Evolutionary conservation across 441 rosid genomes (phyloP), one percentile per base, ranked within the genome.

Genomic region (Pelargonium fulgidum): DNA sequence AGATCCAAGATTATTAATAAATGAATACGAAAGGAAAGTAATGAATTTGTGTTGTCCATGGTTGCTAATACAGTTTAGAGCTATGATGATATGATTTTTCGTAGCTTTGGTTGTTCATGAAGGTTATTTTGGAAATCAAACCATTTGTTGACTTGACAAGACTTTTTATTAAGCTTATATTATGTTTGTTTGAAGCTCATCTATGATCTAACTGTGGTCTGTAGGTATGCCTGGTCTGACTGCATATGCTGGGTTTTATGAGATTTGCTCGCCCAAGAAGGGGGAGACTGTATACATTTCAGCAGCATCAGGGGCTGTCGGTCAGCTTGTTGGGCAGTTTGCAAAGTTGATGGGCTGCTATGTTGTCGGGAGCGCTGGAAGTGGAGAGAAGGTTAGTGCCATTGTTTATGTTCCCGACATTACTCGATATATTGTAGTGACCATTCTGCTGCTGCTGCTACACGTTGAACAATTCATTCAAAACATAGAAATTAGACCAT

Each of bases 361-460:
- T 73, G 65, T 68, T 2, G 69, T 73, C 0, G 76, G 76, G 61
- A 73, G 69, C 17, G 73, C 73, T 42, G 76, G 76, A 47, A 69
- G 63, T 67, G 59, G 59, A 29, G 70, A 70, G 1, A 71, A 76
- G 70, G 75, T 66, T 14, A 42, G 20, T 41, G 29, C 29, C 2
- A 24, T 24, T 1, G 29, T 24, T 20, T 1, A 3, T 47, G n/a
- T 47, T 47, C 13, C 12, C 54, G 12, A 10, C 14, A 3, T 47
- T 12, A 10, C 54, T 47, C 3, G 0, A 10, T 47, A 10, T 47
- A 3, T 47, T 47, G 54, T 10, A 12, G 29, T 24, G 29, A 24
- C 2, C 29, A 24, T 1, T 24, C 2, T 24, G 29, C 29, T 24
- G 29, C 29, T 24, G 29, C 29, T 24, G 24, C 24, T 22, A 22